These are phyloP conservation scores for Borovskyia barvae DNA, from an alignment of 208 protist species.

Conservation along the genomic window DNA sequence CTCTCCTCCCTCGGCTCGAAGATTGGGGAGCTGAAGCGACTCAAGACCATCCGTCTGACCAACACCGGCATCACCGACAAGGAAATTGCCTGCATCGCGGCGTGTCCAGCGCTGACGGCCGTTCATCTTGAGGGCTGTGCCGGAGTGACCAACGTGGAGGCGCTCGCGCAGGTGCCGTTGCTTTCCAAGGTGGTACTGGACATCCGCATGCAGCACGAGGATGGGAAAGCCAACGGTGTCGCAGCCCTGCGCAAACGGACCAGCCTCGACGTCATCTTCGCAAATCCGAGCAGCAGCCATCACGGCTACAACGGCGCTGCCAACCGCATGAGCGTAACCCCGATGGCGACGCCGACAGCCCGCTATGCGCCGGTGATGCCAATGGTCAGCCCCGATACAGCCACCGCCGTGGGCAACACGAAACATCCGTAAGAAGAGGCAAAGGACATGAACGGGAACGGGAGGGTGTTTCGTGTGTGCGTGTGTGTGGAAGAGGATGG, in stretches of 20 bases:
- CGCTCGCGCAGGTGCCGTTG: constrained; percentile 29
- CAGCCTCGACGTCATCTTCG: constrained; percentile 35
- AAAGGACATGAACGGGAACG: not conserved
- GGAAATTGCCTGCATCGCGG: constrained; percentile 25
- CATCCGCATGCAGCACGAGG: constrained; percentile 22
- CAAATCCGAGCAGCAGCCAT: constrained; percentile 18
- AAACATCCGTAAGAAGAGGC: no score
- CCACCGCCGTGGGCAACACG: no score
- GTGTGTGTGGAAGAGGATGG: not conserved
- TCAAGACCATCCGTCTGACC: constrained; percentile 49
- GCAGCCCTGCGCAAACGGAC: constrained; percentile 15
- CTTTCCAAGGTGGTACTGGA: constrained; percentile 42
- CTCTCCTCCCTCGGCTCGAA: constrained; percentile 27
- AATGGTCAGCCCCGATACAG: constrained; percentile 8
- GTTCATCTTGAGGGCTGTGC: constrained; percentile 50
- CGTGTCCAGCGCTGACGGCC: constrained; percentile 24
- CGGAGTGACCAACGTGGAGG: constrained; percentile 30
- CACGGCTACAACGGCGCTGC: constrained; percentile 11
- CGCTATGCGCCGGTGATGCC: constrained; percentile 19
- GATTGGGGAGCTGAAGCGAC: constrained; percentile 29
- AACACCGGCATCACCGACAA: constrained; percentile 35
- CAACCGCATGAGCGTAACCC: constrained; percentile 16
- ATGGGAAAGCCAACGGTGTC: constrained; percentile 30
- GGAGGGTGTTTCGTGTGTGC: not conserved
- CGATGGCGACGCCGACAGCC: constrained; percentile 20